Evolutionary conservation across 257 asterid genomes (phyloP).

Genomic region (Ligustrum vulgare): DNA sequence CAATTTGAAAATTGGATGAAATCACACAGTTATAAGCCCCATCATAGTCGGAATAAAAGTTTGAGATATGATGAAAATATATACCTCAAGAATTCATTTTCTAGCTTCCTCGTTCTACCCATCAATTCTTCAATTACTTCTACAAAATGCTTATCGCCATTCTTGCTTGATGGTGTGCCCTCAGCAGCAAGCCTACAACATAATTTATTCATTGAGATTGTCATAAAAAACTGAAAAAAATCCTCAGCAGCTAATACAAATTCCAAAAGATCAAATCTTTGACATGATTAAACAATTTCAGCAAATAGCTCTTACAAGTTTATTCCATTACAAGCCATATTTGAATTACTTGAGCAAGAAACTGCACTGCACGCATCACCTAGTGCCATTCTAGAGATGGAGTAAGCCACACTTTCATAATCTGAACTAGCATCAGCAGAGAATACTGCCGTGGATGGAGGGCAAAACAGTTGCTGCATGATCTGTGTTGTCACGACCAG

Average conservation of each 20-base stretch:
- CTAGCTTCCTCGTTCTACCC: constrained; percentile 61
- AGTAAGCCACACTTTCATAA: constrained; percentile 52
- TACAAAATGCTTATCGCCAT: constrained; percentile 33
- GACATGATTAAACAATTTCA: constrained; percentile 15
- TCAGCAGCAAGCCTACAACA: constrained; percentile 40
- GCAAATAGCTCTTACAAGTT: constrained; percentile 47
- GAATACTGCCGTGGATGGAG: constrained; percentile 55
- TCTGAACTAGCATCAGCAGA: constrained; percentile 49
- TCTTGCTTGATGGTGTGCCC: constrained; percentile 33
- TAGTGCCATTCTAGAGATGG: constrained; percentile 55
- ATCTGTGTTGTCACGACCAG: constrained; percentile 71
- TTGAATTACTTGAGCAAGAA: constrained; percentile 36
- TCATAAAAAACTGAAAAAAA: not conserved
- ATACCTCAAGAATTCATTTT: constrained; percentile 68
- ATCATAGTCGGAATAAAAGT: not conserved
- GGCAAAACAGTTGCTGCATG: constrained; percentile 71
- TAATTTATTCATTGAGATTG: constrained; percentile 16
- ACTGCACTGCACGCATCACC: constrained; percentile 72
- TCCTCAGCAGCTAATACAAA: not conserved
- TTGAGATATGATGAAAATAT: not conserved
- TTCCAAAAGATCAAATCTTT: constrained; percentile 5
- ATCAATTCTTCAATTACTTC: constrained; percentile 41
- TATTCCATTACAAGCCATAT: constrained; percentile 24
- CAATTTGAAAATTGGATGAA: not conserved
- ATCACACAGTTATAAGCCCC: not conserved